A percentile compares a stretch with the other conserved stretches of the same genome.
These are phyloP conservation scores for Exophiala lecanii-corni DNA, from an alignment of 2,329 filamentous ascomycete genomes.

Conservation along the genomic window DNA sequence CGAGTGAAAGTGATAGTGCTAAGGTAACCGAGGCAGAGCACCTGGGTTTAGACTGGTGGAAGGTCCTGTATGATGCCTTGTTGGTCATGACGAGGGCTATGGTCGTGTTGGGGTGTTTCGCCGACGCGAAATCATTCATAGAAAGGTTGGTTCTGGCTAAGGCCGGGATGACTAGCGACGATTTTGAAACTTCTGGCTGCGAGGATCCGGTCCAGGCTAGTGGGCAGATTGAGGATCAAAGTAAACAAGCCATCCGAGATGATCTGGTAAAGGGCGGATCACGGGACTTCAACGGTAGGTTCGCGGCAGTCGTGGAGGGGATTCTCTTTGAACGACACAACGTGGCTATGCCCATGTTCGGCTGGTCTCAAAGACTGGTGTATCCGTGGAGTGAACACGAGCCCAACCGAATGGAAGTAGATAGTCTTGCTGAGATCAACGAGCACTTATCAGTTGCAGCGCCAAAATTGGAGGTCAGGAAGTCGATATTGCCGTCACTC, in stretches of 20 bases:
- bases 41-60: not conserved
- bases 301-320: constrained; percentile 4
- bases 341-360: constrained; percentile 22
- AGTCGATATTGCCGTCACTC: constrained; percentile 70
- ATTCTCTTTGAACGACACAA: constrained; percentile 4
- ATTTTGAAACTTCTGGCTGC: constrained; percentile 25
- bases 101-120: not conserved
- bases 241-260: not conserved
- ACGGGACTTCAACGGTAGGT: constrained; percentile 32
- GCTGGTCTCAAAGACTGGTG: constrained; percentile 47
- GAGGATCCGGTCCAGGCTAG: constrained; percentile 42
- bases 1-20: constrained; percentile 19
- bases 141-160: not conserved
- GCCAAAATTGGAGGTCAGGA: constrained; percentile 74
- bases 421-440: constrained; percentile 65
- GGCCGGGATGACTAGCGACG: not conserved
- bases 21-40: not conserved
- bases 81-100: not conserved
- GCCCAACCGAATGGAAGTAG: constrained; percentile 52
- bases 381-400: constrained; percentile 62
- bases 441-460: constrained; percentile 57
- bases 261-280: constrained; percentile 35
- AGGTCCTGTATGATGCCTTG: not conserved
- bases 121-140: not conserved
- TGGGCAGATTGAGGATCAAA: no score